Evolutionary conservation across 495 filamentous ascomycete species (phyloP), one percentile per base, ranked within the genome.

Genomic region (Glonium stellatum): DNA sequence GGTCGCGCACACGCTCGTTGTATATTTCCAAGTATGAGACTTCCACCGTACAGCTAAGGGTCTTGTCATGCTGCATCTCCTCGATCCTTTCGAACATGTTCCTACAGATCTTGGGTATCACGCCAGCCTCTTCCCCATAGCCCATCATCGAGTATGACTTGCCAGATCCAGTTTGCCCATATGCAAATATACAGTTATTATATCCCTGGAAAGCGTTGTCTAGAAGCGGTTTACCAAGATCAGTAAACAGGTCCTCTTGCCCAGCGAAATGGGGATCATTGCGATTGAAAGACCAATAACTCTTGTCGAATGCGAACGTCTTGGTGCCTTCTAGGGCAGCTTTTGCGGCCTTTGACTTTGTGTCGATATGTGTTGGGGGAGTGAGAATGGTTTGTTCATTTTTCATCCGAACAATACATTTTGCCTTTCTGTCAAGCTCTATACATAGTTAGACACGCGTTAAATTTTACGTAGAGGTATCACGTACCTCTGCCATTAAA

Each of bases 71-170:
- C 63, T 75, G 68, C 59, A 95, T 77, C 21, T 75, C 73, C 27
- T 74, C 78, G 63, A 97, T 97, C 62, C 92, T 80, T 69, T 86
- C 82, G 73, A 97, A 97, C 93, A 97, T 97, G 60, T 95, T 85
- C 76, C 91, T 88, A 69, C 95, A 99, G 73, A 99, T 97, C 63
- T 82, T 87, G n/a, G 95, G 95, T 62, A 99, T 97, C 50, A 99
- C 92, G 76, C 95, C 95, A 51, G 87, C 83, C 66, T 97, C 95
- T 72, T 92, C 86, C 55, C 95, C 93, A 76, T 97, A 97, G 21
- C 93, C 93, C 95, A 97, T 97, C 95, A 99, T 99, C 53, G 91
- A 96, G 70, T 99, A 97, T 23, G 90, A 95, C 74, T 99, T 99
- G 69, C 95, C 95, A 18, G 92, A 97, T 62, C 95, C 95, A 10